Conservation (phyloP, 2,329 filamentous ascomycete genomes). For the Dothideomycetes sp. region DNA sequence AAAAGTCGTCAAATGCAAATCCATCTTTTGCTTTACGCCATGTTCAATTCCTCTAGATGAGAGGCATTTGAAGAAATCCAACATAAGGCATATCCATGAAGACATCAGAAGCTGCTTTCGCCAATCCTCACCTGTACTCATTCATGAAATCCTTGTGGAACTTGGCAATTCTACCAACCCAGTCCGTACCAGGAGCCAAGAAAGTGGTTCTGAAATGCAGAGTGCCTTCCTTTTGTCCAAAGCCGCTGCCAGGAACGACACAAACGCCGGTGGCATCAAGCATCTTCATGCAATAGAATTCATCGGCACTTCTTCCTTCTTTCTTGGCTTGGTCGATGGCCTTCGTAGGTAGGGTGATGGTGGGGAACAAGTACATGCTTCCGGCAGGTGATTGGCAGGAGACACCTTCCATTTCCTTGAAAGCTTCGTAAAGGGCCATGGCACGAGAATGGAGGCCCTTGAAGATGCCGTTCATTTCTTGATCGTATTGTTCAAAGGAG, state of each 20-base stretch:
- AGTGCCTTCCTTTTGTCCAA: conserved; percentile 85
- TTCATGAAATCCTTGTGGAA: conserved; percentile 91
- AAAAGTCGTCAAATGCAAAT: no score
- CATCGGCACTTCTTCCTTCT: conserved; percentile 69
- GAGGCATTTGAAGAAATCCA: no score
- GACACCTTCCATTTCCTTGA: conserved; percentile 91
- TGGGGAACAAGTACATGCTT: conserved; percentile 98
- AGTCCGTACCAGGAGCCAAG: conserved; percentile 89
- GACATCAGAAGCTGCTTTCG: no score
- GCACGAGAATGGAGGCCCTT: conserved; percentile 70
- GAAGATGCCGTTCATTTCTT: conserved; percentile 79
- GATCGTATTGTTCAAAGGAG: conserved; percentile 71
- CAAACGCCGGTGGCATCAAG: conserved; percentile 93
- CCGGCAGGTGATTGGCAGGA: conserved; percentile 84
- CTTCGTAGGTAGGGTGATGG: conserved; percentile 69
- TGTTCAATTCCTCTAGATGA: no score
- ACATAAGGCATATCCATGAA: no score
- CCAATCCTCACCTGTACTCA: conserved; percentile 52
- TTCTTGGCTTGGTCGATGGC: conserved; percentile 65
- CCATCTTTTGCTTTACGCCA: no score
- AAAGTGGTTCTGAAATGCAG: conserved; percentile 96
- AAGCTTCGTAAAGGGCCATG: conserved; percentile 77
- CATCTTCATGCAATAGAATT: conserved; percentile 87
- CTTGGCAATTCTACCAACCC: conserved; percentile 76
- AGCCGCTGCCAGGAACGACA: conserved; percentile 83